These are phyloP conservation scores for Blastobotrys chiropterorum DNA, from an alignment of 805 yeast species.

Conservation along the genomic window DNA sequence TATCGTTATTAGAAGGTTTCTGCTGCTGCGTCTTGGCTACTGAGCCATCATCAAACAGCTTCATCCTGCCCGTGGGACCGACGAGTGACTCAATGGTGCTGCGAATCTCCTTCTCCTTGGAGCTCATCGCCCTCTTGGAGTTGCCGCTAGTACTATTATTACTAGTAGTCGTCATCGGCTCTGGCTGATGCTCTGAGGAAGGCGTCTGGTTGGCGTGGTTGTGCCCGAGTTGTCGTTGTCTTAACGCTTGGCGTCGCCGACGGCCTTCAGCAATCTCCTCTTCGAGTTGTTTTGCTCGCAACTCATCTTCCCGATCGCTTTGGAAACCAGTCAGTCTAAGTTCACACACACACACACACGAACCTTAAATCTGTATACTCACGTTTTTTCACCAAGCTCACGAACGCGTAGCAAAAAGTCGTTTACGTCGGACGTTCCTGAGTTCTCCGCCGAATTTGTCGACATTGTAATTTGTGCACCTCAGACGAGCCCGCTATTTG, in stretches of 20 bases:
- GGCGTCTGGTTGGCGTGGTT: neutral
- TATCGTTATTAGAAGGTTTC: too few relatives aligned
- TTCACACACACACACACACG: too few relatives aligned
- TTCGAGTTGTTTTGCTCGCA: slow-evolving; percentile 26
- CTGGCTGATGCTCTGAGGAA: neutral
- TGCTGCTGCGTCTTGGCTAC: too few relatives aligned
- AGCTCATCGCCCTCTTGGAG: neutral
- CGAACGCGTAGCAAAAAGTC: slow-evolving; percentile 26
- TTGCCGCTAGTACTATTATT: neutral
- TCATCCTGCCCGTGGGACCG: slow-evolving; percentile 3
- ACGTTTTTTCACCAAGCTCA: slow-evolving; percentile 28
- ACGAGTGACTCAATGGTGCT: slow-evolving; percentile 12
- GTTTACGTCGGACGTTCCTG: slow-evolving; percentile 18
- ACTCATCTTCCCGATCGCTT: slow-evolving; percentile 27
- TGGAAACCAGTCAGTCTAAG: slow-evolving; percentile 1
- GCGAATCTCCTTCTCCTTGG: slow-evolving; percentile 9
- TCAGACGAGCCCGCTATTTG: neutral
- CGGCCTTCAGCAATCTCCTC: slow-evolving; percentile 27
- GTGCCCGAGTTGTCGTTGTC: slow-evolving; percentile 10
- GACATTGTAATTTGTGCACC: too few relatives aligned
- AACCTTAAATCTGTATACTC: slow-evolving; percentile 9
- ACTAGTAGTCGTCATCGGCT: neutral
- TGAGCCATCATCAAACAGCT: neutral
- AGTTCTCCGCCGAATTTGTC: neutral
- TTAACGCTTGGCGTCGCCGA: slow-evolving; percentile 22